Evolutionary conservation across 768 basidiomycete species (phyloP).

Genomic region (Holtermannia corniformis): DNA sequence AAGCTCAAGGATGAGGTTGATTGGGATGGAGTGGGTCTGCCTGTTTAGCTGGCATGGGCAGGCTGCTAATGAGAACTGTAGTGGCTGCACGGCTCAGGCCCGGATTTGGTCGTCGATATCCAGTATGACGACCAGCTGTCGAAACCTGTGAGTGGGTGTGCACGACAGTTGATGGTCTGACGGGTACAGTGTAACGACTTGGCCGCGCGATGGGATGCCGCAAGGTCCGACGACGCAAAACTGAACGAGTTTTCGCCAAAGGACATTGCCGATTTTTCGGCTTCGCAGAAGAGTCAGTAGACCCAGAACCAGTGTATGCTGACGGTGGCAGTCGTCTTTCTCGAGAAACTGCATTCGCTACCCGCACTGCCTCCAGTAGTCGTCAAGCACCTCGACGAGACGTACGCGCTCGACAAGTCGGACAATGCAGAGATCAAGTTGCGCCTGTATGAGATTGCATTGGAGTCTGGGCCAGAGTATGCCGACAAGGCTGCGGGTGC

Average conservation of each 20-base stretch:
- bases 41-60: constrained; percentile 45
- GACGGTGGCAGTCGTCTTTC: constrained; percentile 59
- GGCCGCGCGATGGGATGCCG: constrained; percentile 62
- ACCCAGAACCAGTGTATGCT: neutral
- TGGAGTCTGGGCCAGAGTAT: constrained; percentile 43
- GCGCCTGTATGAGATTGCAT: constrained; percentile 65
- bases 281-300: constrained; percentile 63
- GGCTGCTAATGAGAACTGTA: constrained; percentile 5
- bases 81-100: constrained; percentile 76
- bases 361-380: constrained; percentile 54
- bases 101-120: constrained; percentile 61
- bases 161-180: neutral
- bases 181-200: constrained; percentile 49
- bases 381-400: constrained; percentile 52
- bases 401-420: constrained; percentile 50
- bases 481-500: constrained; percentile 36
- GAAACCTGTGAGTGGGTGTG: constrained; percentile 45
- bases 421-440: constrained; percentile 67
- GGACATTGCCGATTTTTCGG: constrained; percentile 58
- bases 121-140: constrained; percentile 68
- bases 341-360: constrained; percentile 65
- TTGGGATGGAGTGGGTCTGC: constrained; percentile 57
- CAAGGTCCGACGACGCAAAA: constrained; percentile 47
- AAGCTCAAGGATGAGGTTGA: constrained; percentile 56
- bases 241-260: constrained; percentile 49